These are phyloP conservation scores for Phanerodontia chrysosporium DNA, from an alignment of 768 basidiomycete species.

Conservation along the genomic window DNA sequence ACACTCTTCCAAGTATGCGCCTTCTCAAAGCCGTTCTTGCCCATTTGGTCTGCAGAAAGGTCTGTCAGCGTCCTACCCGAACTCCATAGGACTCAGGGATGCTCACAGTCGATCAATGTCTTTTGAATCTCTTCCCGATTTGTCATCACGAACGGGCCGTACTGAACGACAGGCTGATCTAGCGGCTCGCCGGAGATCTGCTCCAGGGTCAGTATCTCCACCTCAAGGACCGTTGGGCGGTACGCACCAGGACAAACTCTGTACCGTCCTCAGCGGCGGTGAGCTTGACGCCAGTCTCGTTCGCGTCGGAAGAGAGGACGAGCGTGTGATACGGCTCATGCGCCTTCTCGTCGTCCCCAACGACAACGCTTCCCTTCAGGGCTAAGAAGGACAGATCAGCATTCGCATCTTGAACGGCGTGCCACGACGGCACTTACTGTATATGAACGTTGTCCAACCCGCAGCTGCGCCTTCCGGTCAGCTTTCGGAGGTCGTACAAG, in stretches of 20 bases:
- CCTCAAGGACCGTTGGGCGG: too few species aligned
- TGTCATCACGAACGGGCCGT: conserved; percentile 88
- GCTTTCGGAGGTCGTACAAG: background rate
- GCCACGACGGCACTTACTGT: conserved; percentile 46
- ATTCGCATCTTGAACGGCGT: background rate
- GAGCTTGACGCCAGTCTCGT: conserved; percentile 67
- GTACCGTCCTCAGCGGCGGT: conserved; percentile 57
- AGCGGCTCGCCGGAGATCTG: conserved; percentile 86
- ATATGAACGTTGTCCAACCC: conserved; percentile 91
- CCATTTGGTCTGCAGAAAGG: conserved; percentile 52
- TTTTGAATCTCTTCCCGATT: conserved; percentile 73
- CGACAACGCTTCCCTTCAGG: conserved; percentile 58
- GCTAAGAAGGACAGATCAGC: conserved; percentile 33
- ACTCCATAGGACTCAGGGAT: background rate
- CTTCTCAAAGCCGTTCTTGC: conserved; percentile 86
- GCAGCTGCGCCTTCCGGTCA: conserved; percentile 38
- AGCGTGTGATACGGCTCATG: conserved; percentile 72
- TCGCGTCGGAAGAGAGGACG: conserved; percentile 60
- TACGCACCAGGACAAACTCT: conserved; percentile 66
- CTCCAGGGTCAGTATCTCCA: background rate
- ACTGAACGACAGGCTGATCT: conserved; percentile 83
- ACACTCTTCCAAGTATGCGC: conserved; percentile 84
- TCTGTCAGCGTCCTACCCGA: background rate
- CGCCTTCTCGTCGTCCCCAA: conserved; percentile 48
- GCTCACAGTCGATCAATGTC: conserved; percentile 77